phyloP scores from a whole-genome alignment of 257 asterid species.

The Nemophila menziesii region DNA sequence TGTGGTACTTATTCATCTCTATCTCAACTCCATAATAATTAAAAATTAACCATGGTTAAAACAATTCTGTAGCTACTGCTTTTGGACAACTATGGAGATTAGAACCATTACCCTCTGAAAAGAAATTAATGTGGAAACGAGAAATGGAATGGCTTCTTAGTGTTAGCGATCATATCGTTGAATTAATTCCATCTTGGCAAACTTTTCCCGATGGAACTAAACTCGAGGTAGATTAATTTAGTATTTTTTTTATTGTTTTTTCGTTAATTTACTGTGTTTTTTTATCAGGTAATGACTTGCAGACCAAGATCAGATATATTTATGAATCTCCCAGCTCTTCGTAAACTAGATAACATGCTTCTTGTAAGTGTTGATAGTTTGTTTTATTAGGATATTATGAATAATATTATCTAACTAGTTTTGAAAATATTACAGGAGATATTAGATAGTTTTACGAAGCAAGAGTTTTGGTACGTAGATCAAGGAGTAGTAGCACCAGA shows the following conservation, averaged over 20 bases:
- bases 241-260: neutral
- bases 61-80: conserved; percentile 42
- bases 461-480: conserved; percentile 86
- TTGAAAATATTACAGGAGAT: conserved; percentile 45
- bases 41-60: neutral
- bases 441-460: conserved; percentile 51
- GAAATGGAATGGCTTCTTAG: conserved; percentile 77
- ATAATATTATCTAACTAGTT: neutral
- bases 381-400: neutral
- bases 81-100: conserved; percentile 91
- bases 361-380: conserved; percentile 43
- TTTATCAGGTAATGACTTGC: conserved; percentile 70
- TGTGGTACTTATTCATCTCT: conserved; percentile 38
- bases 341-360: conserved; percentile 84
- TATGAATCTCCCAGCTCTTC: conserved; percentile 86
- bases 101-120: conserved; percentile 58
- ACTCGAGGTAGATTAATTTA: conserved; percentile 49
- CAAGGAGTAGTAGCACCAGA: conserved; percentile 59
- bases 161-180: conserved; percentile 66
- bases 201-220: conserved; percentile 68
- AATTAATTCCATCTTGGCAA: conserved; percentile 68
- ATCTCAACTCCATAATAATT: neutral
- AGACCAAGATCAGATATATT: conserved; percentile 65
- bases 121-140: conserved; percentile 70
- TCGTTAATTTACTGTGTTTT: too few species aligned